Conservation (phyloP, 306 rosid species). For the Vigna trinervia region DNA sequence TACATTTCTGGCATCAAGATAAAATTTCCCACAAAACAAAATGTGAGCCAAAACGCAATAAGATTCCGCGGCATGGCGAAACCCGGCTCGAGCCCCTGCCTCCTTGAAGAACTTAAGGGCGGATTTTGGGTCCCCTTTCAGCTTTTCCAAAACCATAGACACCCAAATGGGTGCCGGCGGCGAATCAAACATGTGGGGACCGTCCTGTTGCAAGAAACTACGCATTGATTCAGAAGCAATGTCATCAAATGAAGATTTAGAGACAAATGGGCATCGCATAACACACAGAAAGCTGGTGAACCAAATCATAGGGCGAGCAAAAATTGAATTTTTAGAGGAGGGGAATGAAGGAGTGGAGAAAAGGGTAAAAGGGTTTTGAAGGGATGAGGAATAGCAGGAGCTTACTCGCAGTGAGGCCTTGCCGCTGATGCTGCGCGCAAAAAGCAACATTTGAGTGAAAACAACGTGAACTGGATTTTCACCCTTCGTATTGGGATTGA, state of each 20-base stretch:
- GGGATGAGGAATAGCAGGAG: slow-evolving; percentile 50
- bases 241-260: slow-evolving; percentile 50
- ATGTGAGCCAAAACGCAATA: slow-evolving; percentile 79
- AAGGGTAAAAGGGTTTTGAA: slow-evolving; percentile 44
- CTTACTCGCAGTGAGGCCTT: slow-evolving; percentile 73
- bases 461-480: slow-evolving; percentile 22
- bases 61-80: slow-evolving; percentile 65
- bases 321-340: slow-evolving; percentile 43
- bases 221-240: slow-evolving; percentile 55
- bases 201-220: slow-evolving; percentile 54
- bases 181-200: slow-evolving; percentile 59
- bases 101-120: slow-evolving; percentile 76
- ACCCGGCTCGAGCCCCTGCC: slow-evolving; percentile 63
- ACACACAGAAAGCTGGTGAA: slow-evolving; percentile 62
- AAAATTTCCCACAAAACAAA: slow-evolving; percentile 70
- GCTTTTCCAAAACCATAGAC: slow-evolving; percentile 63
- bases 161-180: slow-evolving; percentile 76
- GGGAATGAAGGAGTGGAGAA: slow-evolving; percentile 32
- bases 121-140: slow-evolving; percentile 64
- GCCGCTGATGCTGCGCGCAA: slow-evolving; percentile 66
- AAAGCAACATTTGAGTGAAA: slow-evolving; percentile 58
- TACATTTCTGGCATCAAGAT: slow-evolving; percentile 58
- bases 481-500: slow-evolving; percentile 31
- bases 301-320: slow-evolving; percentile 62
- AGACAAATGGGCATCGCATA: slow-evolving; percentile 72